Conservation (phyloP, 148 eudicot genomes). For the Pouteria glomerata region DNA sequence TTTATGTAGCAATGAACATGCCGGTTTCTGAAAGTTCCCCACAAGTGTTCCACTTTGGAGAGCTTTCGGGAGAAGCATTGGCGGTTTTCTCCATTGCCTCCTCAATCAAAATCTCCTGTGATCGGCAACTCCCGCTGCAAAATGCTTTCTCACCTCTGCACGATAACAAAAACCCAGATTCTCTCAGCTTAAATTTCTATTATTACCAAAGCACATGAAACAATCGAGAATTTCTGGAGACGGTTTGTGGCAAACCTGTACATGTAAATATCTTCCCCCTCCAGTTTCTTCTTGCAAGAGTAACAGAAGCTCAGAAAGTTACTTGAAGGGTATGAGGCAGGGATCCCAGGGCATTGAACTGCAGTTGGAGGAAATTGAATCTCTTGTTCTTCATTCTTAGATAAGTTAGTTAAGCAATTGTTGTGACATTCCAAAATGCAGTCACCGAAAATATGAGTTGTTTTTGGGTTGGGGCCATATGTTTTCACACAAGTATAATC, state of each 20-base stretch:
- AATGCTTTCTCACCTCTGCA: constrained; percentile 94
- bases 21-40: constrained; percentile 42
- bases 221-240: not conserved
- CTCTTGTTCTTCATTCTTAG: constrained; percentile 28
- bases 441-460: constrained; percentile 43
- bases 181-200: no score
- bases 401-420: constrained; percentile 28
- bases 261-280: constrained; percentile 83
- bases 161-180: not conserved
- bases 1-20: constrained; percentile 52
- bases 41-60: constrained; percentile 22
- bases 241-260: constrained; percentile 54
- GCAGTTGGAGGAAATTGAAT: constrained; percentile 6
- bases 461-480: constrained; percentile 80
- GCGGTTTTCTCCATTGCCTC: constrained; percentile 51
- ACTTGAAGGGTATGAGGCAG: constrained; percentile 29
- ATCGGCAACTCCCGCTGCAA: constrained; percentile 75
- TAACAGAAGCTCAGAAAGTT: constrained; percentile 76
- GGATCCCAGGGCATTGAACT: constrained; percentile 18
- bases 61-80: constrained; percentile 22
- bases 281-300: constrained; percentile 78
- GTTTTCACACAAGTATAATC: constrained; percentile 87
- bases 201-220: no score
- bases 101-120: constrained; percentile 61
- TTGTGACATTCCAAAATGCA: constrained; percentile 64